Evolutionary conservation across 2,329 filamentous ascomycete genomes (phyloP).

Genomic region (Nothophoma quercina): DNA sequence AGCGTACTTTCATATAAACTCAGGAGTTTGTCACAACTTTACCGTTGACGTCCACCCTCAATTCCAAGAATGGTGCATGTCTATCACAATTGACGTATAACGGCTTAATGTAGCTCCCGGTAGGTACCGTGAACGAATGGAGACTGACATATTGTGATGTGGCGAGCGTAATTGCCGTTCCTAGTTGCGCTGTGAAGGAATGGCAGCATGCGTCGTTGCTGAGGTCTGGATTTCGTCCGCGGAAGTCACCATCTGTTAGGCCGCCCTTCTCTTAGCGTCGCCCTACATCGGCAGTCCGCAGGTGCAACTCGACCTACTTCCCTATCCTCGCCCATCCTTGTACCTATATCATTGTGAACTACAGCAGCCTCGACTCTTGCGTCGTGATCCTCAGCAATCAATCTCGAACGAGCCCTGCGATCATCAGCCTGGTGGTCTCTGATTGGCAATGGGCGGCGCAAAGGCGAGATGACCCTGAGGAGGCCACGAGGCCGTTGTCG

Average conservation of each 20-base stretch:
- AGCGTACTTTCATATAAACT: not conserved
- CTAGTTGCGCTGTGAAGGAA: not conserved
- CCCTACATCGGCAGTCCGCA: conserved; percentile 1
- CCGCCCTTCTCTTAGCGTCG: not conserved
- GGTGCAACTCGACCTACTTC: not conserved
- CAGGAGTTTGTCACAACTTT: not conserved
- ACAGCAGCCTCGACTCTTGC: not conserved
- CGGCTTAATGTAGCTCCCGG: not conserved
- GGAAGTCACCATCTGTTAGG: not conserved
- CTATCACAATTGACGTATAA: not conserved
- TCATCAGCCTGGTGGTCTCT: not conserved
- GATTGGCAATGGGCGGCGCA: not conserved
- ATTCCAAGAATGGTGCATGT: not conserved
- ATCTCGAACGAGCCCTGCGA: not conserved
- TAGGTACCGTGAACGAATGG: not conserved
- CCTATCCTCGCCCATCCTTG: not conserved
- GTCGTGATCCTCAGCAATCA: not conserved
- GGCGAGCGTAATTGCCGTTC: not conserved
- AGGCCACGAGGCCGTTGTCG: conserved; percentile 4
- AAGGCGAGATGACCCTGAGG: not conserved
- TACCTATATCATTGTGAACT: conserved; percentile 1
- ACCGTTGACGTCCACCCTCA: not conserved
- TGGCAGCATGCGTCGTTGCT: not conserved
- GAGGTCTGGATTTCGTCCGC: conserved; percentile 10
- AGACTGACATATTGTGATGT: not conserved